Base-by-base conservation (phyloP, 2,329 filamentous ascomycete species). In the Neoscytalidium dimidiatum region DNA sequence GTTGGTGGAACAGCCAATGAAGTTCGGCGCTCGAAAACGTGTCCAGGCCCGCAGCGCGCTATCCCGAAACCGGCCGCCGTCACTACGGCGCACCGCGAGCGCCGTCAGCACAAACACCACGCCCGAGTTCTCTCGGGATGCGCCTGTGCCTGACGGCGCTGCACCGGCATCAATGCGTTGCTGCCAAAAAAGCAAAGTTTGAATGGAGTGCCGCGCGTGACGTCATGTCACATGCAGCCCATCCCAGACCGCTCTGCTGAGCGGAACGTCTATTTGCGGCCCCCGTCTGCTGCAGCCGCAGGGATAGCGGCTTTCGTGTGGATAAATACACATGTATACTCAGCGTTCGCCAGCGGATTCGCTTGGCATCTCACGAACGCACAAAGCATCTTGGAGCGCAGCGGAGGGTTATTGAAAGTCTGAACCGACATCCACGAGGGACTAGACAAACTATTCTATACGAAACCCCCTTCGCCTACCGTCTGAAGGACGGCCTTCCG, bases 1-100 rank as follows among this genome's bases (percentile, higher is more conserved):
- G 52, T 57, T n/a, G 52, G 11, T 57, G 52, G n/a, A 57, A 46
- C 38, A 46, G 56, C 56, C 56, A 60, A 60, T 60, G 41, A n/a
- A 4, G 41, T 26, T 28, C 19, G 26, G 9, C 23, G 38, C 56
- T 35, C 41, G 28, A 60, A 26, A 60, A 60, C 56, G 56, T 60
- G 56, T 41, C 56, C 56, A 60, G 46, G 56, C 28, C 53, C 31
- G 56, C 56, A 44, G n/a, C 19, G 56, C 56, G 56, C 56, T 60
- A 60, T 60, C 17, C 56, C 56, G 23, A 23, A 60, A 31, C 41
- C 19, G 49, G 49, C 14, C 29, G 28, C 23, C 19, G 13, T 23
- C 23, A 23, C 13, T 60, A 60, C 56, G 56, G 56, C 56, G 4
- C 26, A 23, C 56, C 56, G 23, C 41, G 43, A 31, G 0, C 56